A percentile compares a stretch with the other conserved stretches of the same genome.
phyloP scores from a whole-genome alignment of 345 rosid species.

The Arabidopsis arenosa region DNA sequence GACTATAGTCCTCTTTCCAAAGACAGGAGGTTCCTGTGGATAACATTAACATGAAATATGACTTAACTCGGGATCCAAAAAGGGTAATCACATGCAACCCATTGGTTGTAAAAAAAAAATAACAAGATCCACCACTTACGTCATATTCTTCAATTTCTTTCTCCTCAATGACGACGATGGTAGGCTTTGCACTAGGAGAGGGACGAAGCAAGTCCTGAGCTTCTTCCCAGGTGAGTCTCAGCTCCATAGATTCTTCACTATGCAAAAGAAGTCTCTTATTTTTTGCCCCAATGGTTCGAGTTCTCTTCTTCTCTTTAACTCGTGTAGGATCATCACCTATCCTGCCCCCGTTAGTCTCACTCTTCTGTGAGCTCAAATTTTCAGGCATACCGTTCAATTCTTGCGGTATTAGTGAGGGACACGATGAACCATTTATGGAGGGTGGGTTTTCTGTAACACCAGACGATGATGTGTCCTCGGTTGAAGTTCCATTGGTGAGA shows the following conservation, averaged over 20 bases:
- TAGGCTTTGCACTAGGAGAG: slow-evolving; percentile 64
- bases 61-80: slow-evolving; percentile 21
- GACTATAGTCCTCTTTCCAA: slow-evolving; percentile 82
- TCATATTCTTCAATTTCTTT: slow-evolving; percentile 91
- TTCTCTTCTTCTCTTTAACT: slow-evolving; percentile 65
- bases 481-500: slow-evolving; percentile 49
- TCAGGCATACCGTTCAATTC: slow-evolving; percentile 51
- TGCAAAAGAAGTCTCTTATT: slow-evolving; percentile 73
- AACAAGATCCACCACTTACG: slow-evolving; percentile 51
- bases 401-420: slow-evolving; percentile 48
- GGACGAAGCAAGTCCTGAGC: slow-evolving; percentile 91
- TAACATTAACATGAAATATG: slow-evolving; percentile 45
- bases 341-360: slow-evolving; percentile 51
- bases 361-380: slow-evolving; percentile 51
- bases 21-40: slow-evolving; percentile 86
- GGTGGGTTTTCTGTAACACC: slow-evolving; percentile 54
- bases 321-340: slow-evolving; percentile 49
- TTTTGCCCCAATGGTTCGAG: slow-evolving; percentile 78
- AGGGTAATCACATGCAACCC: slow-evolving; percentile 8
- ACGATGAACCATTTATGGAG: slow-evolving; percentile 50
- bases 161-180: slow-evolving; percentile 67
- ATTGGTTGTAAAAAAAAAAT: not conserved
- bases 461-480: slow-evolving; percentile 58
- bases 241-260: slow-evolving; percentile 73
- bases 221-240: slow-evolving; percentile 90